Evolutionary conservation across 345 rosid species (phyloP), one percentile per base, ranked within the genome.

Genomic region (Sonneratia alba): DNA sequence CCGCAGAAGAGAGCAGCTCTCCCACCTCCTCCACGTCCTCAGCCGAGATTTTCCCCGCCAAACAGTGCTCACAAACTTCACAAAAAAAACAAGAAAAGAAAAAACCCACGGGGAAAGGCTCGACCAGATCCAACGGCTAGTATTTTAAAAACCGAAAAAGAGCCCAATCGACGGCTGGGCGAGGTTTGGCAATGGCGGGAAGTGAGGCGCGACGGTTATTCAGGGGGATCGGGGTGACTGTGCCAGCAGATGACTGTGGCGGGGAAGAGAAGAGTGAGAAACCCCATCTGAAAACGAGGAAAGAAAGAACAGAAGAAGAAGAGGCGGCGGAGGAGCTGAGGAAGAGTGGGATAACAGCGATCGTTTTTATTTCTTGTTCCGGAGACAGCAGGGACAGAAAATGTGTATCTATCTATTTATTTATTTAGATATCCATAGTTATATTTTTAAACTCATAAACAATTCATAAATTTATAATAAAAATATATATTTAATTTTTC

Each of bases 1-100:
- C 98, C 99, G 56, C 99, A 95, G 80, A 92, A 8, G 7, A 89
- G 83, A 95, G 78, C 11, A 92, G 79, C 83, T 95, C 99, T n/a
- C 99, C 98, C 69, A 88, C 97, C 68, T 86, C 85, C 85, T 86
- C 87, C 73, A 77, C 85, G 16, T 36, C 63, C 59, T 37, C 6
- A 47, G 15, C 3, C 43, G 43, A 40, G 7, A 40, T 40, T 40
- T 40, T 40, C 32, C 43, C 43, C 43, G 43, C 43, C 9, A 40
- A 40, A 40, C 43, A 8, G 43, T 40, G 43, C 9, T 40, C 43
- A 40, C 43, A 40, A 8, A 8, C 9, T 40, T 40, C 32, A 27
- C 32, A 27, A 27, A 27, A 27, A 27, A 27, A 27, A 27, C 0
- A 27, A 27, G 32, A 27, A n/a, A n/a, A n/a, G n/a, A n/a, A n/a